phyloP scores from a whole-genome alignment of 1,284 basidiomycete species.

The Cystobasidium slooffiae region DNA sequence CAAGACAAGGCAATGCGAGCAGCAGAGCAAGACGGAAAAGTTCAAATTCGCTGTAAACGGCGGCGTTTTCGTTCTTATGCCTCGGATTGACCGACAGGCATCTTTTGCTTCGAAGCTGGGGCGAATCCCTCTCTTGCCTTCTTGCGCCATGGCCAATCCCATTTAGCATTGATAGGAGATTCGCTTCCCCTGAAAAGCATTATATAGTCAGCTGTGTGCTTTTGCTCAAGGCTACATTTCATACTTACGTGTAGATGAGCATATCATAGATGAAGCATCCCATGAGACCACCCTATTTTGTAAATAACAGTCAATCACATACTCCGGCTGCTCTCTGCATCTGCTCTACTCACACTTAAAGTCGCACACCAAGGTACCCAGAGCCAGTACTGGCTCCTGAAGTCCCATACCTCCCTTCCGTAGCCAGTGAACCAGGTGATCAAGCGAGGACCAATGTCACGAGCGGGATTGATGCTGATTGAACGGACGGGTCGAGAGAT shows the following conservation, averaged over 20 bases:
- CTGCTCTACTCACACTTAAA: slow-evolving; percentile 11
- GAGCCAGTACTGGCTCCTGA: slow-evolving; percentile 39
- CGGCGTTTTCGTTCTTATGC: background rate
- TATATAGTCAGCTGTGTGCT: background rate
- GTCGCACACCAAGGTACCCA: slow-evolving; percentile 29
- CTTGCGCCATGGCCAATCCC: slow-evolving; percentile 40
- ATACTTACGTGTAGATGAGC: slow-evolving; percentile 46
- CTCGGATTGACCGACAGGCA: slow-evolving; percentile 36
- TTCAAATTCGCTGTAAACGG: background rate
- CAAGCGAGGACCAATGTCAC: slow-evolving; percentile 54
- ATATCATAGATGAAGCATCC: slow-evolving; percentile 50
- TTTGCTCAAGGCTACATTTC: background rate
- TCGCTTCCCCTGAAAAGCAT: slow-evolving; percentile 28
- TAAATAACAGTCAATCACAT: background rate
- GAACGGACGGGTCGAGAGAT: background rate
- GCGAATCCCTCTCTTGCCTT: slow-evolving; percentile 27
- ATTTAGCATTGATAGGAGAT: slow-evolving; percentile 33
- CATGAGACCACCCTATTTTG: slow-evolving; percentile 42
- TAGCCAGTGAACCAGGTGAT: slow-evolving; percentile 52
- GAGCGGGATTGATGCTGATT: slow-evolving; percentile 37
- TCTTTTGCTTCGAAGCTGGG: slow-evolving; percentile 38
- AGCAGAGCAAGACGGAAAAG: background rate
- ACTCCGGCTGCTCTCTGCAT: background rate
- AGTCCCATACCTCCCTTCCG: slow-evolving; percentile 44
- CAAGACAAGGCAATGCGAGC: background rate